phyloP scores from a whole-genome alignment of 352 stramenopile genomes.

The Globisporangium middletonii region DNA sequence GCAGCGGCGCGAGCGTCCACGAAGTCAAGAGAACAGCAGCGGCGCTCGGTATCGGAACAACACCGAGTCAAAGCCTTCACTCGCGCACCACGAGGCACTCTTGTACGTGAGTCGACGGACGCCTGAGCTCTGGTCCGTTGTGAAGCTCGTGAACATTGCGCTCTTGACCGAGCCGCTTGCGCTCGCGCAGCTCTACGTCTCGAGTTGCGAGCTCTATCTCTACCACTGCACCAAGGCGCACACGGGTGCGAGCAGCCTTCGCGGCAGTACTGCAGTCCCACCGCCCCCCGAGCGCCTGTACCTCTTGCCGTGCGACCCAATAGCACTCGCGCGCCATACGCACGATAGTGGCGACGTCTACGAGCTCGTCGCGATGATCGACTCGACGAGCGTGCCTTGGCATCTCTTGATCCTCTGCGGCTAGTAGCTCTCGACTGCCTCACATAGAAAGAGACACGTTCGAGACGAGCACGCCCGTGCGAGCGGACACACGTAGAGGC shows the following conservation, averaged over 20 bases:
- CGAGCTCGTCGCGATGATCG: not conserved
- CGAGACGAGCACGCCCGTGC: no score
- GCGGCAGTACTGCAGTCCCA: not conserved
- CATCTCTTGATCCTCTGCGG: conserved; percentile 3
- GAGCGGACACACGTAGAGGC: no score
- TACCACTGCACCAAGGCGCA: conserved; percentile 7
- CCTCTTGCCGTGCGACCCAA: not conserved
- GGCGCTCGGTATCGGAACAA: not conserved
- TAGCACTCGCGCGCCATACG: not conserved
- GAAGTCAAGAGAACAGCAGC: no score
- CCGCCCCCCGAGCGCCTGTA: not conserved
- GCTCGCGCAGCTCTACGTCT: conserved; percentile 14
- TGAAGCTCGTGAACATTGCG: conserved; percentile 25
- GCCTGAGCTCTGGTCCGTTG: conserved; percentile 14
- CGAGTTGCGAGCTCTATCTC: conserved; percentile 14
- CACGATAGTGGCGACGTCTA: not conserved
- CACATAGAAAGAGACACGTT: no score
- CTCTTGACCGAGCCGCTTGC: conserved; percentile 19
- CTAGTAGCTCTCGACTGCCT: no score
- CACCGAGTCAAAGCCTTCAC: not conserved
- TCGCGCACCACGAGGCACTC: not conserved
- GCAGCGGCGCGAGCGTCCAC: no score
- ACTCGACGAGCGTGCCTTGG: conserved; percentile 2
- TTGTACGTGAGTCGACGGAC: conserved; percentile 7
- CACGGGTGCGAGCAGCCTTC: not conserved